These are phyloP conservation scores for Dendrocalamus latiflorus DNA, from an alignment of 202 grass and related monocot species.

Conservation along the genomic window DNA sequence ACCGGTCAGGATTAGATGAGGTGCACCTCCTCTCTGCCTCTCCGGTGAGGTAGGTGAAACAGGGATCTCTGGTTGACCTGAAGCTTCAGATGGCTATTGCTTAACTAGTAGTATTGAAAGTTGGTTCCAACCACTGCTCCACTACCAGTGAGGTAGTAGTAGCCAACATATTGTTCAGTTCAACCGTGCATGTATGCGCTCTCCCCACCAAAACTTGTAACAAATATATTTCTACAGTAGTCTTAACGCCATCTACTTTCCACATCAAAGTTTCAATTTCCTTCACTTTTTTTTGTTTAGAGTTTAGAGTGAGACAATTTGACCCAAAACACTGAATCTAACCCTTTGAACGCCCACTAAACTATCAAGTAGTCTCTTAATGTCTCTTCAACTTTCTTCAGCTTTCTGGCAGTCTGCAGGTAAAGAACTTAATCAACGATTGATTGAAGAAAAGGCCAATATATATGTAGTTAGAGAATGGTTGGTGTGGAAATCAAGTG, in stretches of 20 bases:
- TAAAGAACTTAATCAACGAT: background rate
- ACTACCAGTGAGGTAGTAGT: background rate
- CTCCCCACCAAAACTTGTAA: slow-evolving; percentile 13
- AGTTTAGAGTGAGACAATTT: background rate
- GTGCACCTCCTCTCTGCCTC: background rate
- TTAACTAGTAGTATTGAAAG: too few relatives aligned
- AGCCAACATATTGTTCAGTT: background rate
- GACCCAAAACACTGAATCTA: background rate
- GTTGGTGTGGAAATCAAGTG: too few relatives aligned
- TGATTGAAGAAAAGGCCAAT: slow-evolving; percentile 5
- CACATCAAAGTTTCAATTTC: background rate
- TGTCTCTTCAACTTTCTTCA: background rate
- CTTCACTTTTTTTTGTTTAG: background rate
- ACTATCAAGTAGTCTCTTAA: background rate
- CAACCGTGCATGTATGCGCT: background rate
- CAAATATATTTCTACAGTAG: background rate
- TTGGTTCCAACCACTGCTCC: slow-evolving; percentile 34
- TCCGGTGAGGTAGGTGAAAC: slow-evolving; percentile 32
- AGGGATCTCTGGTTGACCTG: slow-evolving; percentile 32
- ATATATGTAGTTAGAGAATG: too few relatives aligned
- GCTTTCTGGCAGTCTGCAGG: background rate
- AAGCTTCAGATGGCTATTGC: slow-evolving; percentile 23
- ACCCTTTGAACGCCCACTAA: background rate
- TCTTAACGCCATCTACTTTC: background rate
- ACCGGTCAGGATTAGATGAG: slow-evolving; percentile 5